phyloP scores from a whole-genome alignment of 2,329 filamentous ascomycete genomes.

The Phyllosticta paracitricarpa region DNA sequence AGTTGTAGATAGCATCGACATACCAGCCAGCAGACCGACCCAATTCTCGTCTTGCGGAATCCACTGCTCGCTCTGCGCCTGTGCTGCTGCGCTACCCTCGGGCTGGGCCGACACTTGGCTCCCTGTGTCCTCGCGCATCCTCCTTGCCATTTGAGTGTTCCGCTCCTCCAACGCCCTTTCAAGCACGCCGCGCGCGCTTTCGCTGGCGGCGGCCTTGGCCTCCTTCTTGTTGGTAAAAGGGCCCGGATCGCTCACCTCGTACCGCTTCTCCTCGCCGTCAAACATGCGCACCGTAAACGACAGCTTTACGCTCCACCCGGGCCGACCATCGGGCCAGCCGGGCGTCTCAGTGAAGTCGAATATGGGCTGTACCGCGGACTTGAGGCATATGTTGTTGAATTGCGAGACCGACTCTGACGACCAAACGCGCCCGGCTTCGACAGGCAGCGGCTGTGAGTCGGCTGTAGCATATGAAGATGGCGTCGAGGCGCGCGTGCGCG shows the following conservation, averaged over 20 bases:
- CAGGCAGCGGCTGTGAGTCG: not conserved
- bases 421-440: not conserved
- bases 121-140: slow-evolving; percentile 9
- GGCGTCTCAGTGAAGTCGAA: slow-evolving; percentile 1
- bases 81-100: slow-evolving; percentile 2
- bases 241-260: slow-evolving; percentile 15
- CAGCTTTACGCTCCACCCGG: slow-evolving; percentile 18
- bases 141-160: slow-evolving; percentile 15
- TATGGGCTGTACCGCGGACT: not conserved
- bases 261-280: slow-evolving; percentile 11
- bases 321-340: not conserved
- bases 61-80: slow-evolving; percentile 11
- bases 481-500: not conserved
- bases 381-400: slow-evolving; percentile 13
- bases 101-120: slow-evolving; percentile 4
- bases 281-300: slow-evolving; percentile 17
- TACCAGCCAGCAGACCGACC: slow-evolving; percentile 23
- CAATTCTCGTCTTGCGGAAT: slow-evolving; percentile 22
- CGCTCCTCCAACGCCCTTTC: slow-evolving; percentile 17
- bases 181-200: slow-evolving; percentile 21
- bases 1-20: not conserved
- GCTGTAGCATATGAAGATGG: not conserved
- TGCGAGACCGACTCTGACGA: slow-evolving; percentile 3
- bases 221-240: slow-evolving; percentile 31
- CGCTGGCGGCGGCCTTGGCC: slow-evolving; percentile 31